Percentiles rank a stretch among this genome's conserved stretches.
Conservation (phyloP, 2,329 filamentous ascomycete genomes). For the Aciculosporium take region DNA sequence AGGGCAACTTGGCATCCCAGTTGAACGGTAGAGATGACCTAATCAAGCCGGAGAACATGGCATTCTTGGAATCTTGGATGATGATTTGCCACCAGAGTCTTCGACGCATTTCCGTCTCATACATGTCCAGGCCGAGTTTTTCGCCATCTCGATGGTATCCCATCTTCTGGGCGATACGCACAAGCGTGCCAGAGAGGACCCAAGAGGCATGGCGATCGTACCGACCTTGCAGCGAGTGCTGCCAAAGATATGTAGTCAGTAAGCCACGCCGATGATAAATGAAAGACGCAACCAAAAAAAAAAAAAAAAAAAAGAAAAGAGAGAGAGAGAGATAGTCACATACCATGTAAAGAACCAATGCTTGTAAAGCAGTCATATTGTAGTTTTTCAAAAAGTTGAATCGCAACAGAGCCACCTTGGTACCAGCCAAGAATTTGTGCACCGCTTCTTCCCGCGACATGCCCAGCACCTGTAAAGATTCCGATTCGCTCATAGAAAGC, state of each 20-base stretch:
- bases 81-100: slow-evolving; percentile 54
- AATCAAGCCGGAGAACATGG: slow-evolving; percentile 42
- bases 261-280: background rate
- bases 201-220: slow-evolving; percentile 46
- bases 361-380: slow-evolving; percentile 44
- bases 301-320: background rate
- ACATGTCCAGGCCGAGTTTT: slow-evolving; percentile 39
- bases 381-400: slow-evolving; percentile 44
- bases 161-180: slow-evolving; percentile 54
- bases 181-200: slow-evolving; percentile 44
- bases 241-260: slow-evolving; percentile 5
- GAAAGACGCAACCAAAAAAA: background rate
- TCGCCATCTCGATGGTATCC: slow-evolving; percentile 51
- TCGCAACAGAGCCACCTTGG: slow-evolving; percentile 33
- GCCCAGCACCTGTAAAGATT: slow-evolving; percentile 40
- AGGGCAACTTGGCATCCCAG: slow-evolving; percentile 42
- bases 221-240: slow-evolving; percentile 42
- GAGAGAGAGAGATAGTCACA: no score
- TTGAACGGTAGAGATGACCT: slow-evolving; percentile 35
- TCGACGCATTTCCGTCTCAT: slow-evolving; percentile 54
- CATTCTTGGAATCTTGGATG: slow-evolving; percentile 42
- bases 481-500: slow-evolving; percentile 38
- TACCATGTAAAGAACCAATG: slow-evolving; percentile 44
- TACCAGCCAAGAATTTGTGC: slow-evolving; percentile 36
- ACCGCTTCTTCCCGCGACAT: slow-evolving; percentile 35